These are phyloP conservation scores for Trichosporon faecale DNA, from an alignment of 1,284 basidiomycete genomes.

Conservation along the genomic window DNA sequence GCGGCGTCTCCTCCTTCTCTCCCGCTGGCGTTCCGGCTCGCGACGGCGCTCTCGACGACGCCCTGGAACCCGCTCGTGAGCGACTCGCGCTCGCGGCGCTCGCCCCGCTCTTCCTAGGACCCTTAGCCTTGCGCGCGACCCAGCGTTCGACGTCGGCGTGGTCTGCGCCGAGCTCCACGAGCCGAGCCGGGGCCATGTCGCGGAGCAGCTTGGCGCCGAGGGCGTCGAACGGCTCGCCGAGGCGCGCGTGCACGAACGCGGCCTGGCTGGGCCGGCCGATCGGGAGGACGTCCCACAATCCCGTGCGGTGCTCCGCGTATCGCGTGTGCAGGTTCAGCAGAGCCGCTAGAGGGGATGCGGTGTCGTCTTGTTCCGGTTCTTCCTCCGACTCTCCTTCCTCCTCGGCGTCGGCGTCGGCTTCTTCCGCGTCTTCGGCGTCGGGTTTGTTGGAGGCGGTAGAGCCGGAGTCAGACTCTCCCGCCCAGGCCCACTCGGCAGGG, in stretches of 20 bases:
- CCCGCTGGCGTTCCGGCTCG: neutral
- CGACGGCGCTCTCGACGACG: neutral
- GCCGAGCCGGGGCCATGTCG: neutral
- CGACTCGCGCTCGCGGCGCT: neutral
- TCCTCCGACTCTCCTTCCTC: neutral
- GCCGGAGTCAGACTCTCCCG: neutral
- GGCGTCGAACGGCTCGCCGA: conserved; percentile 1
- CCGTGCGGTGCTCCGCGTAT: conserved; percentile 10
- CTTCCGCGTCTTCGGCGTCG: neutral
- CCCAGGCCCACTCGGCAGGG: neutral
- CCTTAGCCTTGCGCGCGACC: neutral
- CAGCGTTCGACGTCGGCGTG: conserved; percentile 6
- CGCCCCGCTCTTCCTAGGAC: neutral
- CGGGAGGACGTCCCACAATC: neutral
- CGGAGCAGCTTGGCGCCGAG: conserved; percentile 11
- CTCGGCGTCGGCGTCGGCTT: neutral
- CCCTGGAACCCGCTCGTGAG: neutral
- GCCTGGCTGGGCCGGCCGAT: neutral
- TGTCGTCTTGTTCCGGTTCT: neutral
- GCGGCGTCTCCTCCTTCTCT: neutral
- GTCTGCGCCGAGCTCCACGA: conserved; percentile 11
- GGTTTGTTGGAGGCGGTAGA: neutral
- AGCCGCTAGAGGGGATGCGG: neutral
- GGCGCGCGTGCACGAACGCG: neutral
- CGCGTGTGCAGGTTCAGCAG: conserved; percentile 1